A percentile compares a stretch with the other conserved stretches of the same genome.
These are phyloP conservation scores for Calonectria leucothoes DNA, from an alignment of 2,329 filamentous ascomycete genomes.

Conservation along the genomic window DNA sequence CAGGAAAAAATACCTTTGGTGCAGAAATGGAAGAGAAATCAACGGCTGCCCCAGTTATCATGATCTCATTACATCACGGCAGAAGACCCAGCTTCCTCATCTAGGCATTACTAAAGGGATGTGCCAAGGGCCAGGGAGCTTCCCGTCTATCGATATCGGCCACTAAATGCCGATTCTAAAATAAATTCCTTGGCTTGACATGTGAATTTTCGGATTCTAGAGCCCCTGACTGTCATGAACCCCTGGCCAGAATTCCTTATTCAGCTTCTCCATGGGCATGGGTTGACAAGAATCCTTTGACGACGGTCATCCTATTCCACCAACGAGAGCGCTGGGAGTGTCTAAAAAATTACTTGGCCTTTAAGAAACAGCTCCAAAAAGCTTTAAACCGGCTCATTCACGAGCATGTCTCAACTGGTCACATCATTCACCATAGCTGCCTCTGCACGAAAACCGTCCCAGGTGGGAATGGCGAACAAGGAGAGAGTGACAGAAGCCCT, in stretches of 20 bases:
- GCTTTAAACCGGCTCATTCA: not conserved
- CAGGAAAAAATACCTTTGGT: not conserved
- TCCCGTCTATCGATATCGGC: not conserved
- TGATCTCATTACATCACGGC: not conserved
- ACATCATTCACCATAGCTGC: not conserved
- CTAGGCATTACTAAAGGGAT: not conserved
- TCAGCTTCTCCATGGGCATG: not conserved
- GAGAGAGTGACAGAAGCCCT: conserved; percentile 12
- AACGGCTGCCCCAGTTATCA: not conserved
- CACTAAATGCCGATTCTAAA: not conserved
- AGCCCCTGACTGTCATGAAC: not conserved
- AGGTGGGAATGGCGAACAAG: conserved; percentile 1
- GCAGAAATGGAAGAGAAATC: not conserved
- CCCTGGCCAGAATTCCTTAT: not conserved
- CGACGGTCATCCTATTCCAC: not conserved
- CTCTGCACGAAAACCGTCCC: not conserved
- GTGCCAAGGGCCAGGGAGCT: not conserved
- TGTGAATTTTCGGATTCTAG: conserved; percentile 1
- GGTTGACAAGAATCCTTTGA: not conserved
- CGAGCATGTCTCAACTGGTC: not conserved
- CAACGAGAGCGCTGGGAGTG: not conserved
- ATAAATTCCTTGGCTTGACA: not conserved
- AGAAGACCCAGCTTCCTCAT: conserved; percentile 20
- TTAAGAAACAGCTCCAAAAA: not conserved
- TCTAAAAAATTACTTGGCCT: not conserved